Evolutionary conservation across 768 basidiomycete species (phyloP).

Genomic region (Trichaptum fuscoviolaceum): DNA sequence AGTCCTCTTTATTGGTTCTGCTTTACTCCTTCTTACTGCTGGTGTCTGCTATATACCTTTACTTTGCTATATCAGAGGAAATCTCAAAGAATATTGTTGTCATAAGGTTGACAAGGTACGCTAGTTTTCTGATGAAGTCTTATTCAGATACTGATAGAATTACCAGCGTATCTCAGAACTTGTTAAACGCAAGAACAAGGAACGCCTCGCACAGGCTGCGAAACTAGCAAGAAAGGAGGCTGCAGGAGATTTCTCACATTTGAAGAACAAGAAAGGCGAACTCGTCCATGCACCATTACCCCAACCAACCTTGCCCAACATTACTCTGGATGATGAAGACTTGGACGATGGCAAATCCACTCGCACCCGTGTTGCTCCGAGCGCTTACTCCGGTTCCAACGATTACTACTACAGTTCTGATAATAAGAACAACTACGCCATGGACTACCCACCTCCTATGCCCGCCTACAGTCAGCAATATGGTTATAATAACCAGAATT

Average conservation of each 20-base stretch:
- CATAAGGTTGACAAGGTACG: constrained; percentile 96
- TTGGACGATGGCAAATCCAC: constrained; percentile 50
- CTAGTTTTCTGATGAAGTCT: constrained; percentile 8
- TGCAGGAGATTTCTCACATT: constrained; percentile 81
- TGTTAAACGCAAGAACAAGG: constrained; percentile 86
- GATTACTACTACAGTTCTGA: constrained; percentile 54
- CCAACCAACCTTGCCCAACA: constrained; percentile 91
- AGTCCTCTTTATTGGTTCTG: constrained; percentile 77
- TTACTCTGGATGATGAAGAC: constrained; percentile 78
- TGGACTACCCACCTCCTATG: constrained; percentile 60
- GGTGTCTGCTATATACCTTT: constrained; percentile 91
- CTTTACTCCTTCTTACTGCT: constrained; percentile 77
- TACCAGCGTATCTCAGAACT: constrained; percentile 83
- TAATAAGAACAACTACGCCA: constrained; percentile 38
- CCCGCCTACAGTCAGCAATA: constrained; percentile 67
- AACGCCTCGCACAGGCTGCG: constrained; percentile 75
- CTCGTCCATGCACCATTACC: constrained; percentile 74
- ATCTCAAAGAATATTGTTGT: constrained; percentile 98
- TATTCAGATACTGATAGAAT: constrained; percentile 9
- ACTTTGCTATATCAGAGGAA: constrained; percentile 92
- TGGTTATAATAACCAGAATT: constrained; percentile 41
- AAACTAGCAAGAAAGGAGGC: constrained; percentile 89
- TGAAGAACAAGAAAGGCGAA: constrained; percentile 91
- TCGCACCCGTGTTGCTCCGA: constrained; percentile 46
- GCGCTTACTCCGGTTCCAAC: constrained; percentile 42